Evolutionary conservation across 1,284 basidiomycete genomes (phyloP).

Genomic region (Tilletia setariae): DNA sequence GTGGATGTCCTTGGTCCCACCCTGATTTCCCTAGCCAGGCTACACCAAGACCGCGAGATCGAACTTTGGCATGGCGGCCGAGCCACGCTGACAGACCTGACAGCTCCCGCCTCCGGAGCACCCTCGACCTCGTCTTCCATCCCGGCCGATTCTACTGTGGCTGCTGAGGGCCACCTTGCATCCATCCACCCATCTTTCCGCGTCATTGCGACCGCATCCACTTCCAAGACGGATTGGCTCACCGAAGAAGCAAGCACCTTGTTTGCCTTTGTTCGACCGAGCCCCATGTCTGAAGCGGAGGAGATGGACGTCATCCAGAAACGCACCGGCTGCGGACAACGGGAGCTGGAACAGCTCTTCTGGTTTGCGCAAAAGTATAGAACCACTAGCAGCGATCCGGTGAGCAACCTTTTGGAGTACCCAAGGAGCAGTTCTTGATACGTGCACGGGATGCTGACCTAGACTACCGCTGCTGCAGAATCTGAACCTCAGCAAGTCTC

Average conservation of each 20-base stretch:
- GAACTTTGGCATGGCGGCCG: slow-evolving; percentile 52
- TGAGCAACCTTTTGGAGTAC: no score
- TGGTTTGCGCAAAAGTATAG: slow-evolving; percentile 52
- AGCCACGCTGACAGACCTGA: slow-evolving; percentile 19
- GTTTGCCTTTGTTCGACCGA: slow-evolving; percentile 49
- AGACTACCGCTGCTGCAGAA: slow-evolving; percentile 17
- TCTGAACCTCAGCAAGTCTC: slow-evolving; percentile 48
- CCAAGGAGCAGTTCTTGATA: neutral
- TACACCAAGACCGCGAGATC: slow-evolving; percentile 49
- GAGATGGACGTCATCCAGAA: slow-evolving; percentile 43
- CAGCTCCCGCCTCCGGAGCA: neutral
- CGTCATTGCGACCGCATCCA: slow-evolving; percentile 51
- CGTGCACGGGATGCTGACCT: neutral
- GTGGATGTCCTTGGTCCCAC: slow-evolving; percentile 55
- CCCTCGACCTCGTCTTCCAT: neutral
- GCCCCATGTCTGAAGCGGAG: slow-evolving; percentile 53
- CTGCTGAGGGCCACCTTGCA: slow-evolving; percentile 19
- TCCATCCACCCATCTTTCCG: slow-evolving; percentile 46
- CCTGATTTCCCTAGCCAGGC: slow-evolving; percentile 43
- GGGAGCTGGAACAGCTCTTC: slow-evolving; percentile 37
- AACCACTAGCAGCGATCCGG: slow-evolving; percentile 36
- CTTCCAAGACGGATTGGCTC: slow-evolving; percentile 48
- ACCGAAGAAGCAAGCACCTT: slow-evolving; percentile 53
- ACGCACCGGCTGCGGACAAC: slow-evolving; percentile 22
- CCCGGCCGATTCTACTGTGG: slow-evolving; percentile 18